Evolutionary conservation across 2,329 filamentous ascomycete genomes (phyloP).

Genomic region (Aspergillus hiratsukae): DNA sequence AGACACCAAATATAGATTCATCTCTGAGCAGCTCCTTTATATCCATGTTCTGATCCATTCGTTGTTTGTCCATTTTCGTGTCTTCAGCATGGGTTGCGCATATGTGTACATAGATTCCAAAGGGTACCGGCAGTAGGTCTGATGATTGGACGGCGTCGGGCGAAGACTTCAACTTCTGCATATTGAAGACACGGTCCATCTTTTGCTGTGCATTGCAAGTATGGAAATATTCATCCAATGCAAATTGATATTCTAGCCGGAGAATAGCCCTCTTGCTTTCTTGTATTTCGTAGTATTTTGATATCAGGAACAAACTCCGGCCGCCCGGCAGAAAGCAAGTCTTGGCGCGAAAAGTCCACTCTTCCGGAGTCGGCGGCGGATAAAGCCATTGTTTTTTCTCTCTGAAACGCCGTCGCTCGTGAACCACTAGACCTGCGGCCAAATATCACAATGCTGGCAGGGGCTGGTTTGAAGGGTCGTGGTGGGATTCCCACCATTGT

Average conservation of each 20-base stretch:
- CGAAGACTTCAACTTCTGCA: conserved; percentile 15
- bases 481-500: conserved; percentile 39
- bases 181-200: neutral
- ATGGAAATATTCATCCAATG: neutral
- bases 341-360: conserved; percentile 18
- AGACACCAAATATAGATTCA: conserved; percentile 4
- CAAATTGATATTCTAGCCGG: neutral
- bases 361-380: neutral
- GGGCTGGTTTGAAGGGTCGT: conserved; percentile 49
- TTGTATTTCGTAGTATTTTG: neutral
- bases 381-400: conserved; percentile 8
- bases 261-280: neutral
- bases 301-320: neutral
- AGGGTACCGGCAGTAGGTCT: conserved; percentile 17
- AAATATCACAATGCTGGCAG: conserved; percentile 49
- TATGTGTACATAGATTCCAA: conserved; percentile 33
- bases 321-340: conserved; percentile 36
- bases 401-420: neutral
- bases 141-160: conserved; percentile 28
- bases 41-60: neutral
- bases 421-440: neutral
- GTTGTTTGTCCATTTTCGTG: neutral
- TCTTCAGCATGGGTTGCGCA: conserved; percentile 16
- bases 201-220: conserved; percentile 12
- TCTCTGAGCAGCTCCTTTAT: neutral